phyloP scores from a whole-genome alignment of 768 basidiomycete species.

The Lyophyllum decastes region DNA sequence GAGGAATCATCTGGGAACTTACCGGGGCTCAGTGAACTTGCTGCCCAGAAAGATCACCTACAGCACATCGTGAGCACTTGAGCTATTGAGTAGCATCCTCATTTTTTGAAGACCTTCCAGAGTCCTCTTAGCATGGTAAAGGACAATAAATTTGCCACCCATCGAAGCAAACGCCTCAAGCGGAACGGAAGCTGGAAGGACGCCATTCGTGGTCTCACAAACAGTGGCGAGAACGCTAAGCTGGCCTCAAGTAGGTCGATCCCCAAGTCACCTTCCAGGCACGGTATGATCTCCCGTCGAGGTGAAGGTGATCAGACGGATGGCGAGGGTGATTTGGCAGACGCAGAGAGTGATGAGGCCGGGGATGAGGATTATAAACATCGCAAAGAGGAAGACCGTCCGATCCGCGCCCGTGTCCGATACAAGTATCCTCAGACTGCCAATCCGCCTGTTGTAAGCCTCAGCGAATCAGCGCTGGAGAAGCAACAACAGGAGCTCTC shows the following conservation, averaged over 20 bases:
- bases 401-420: conserved; percentile 73
- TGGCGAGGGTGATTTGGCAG: conserved; percentile 54
- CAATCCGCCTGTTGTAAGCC: conserved; percentile 19
- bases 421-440: conserved; percentile 44
- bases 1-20: conserved; percentile 88
- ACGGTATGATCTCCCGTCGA: conserved; percentile 1
- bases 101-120: conserved; percentile 24
- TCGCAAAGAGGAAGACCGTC: conserved; percentile 69
- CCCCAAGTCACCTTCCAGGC: conserved; percentile 24
- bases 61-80: conserved; percentile 61
- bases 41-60: conserved; percentile 85
- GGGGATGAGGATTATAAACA: conserved; percentile 47
- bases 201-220: conserved; percentile 49
- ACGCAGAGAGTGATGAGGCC: conserved; percentile 55
- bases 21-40: conserved; percentile 67
- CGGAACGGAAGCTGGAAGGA: conserved; percentile 64
- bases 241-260: conserved; percentile 18
- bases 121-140: conserved; percentile 92
- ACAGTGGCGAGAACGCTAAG: conserved; percentile 35
- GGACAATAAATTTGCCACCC: conserved; percentile 49
- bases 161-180: conserved; percentile 48
- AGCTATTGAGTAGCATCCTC: not conserved
- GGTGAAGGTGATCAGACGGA: conserved; percentile 26
- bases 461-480: conserved; percentile 43
- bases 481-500: conserved; percentile 54